A percentile compares a stretch with the other conserved stretches of the same genome.
Conservation (phyloP, 257 asterid genomes). For the Oldenlandia corymbosa region DNA sequence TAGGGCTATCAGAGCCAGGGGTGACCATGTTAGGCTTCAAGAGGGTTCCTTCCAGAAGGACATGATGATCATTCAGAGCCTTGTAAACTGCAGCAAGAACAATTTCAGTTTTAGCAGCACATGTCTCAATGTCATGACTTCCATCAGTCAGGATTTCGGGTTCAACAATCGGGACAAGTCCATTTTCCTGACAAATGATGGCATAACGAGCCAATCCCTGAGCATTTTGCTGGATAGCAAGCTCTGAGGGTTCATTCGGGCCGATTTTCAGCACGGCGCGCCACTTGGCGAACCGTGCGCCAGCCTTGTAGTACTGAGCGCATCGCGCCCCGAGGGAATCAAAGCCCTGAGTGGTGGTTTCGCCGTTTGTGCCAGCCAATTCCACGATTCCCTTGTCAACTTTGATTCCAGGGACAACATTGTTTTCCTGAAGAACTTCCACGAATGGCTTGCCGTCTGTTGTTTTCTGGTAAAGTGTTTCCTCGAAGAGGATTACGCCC, state of each 20-base stretch:
- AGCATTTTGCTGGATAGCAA: conserved; percentile 73
- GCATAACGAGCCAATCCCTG: conserved; percentile 91
- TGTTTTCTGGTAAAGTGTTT: conserved; percentile 78
- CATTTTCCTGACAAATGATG: conserved; percentile 80
- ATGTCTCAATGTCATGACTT: conserved; percentile 48
- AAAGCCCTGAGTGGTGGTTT: conserved; percentile 78
- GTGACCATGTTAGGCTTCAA: conserved; percentile 93
- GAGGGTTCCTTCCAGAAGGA: conserved; percentile 83
- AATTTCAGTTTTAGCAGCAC: conserved; percentile 71
- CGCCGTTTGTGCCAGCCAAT: conserved; percentile 67
- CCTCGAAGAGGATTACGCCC: conserved; percentile 87
- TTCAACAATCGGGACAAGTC: conserved; percentile 87
- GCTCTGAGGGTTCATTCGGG: conserved; percentile 61
- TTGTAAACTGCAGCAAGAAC: conserved; percentile 79
- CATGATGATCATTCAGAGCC: conserved; percentile 84
- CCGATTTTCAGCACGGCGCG: conserved; percentile 77
- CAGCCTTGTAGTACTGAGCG: conserved; percentile 72
- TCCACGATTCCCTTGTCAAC: conserved; percentile 85
- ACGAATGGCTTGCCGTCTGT: conserved; percentile 70
- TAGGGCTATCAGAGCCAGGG: conserved; percentile 76
- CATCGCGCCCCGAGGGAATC: conserved; percentile 74
- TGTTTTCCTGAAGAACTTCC: conserved; percentile 57
- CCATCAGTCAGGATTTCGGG: conserved; percentile 84
- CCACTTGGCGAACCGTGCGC: conserved; percentile 94
- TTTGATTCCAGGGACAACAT: conserved; percentile 73